phyloP scores from a whole-genome alignment of 139 green algal genomes.

The Chlorella sp. region DNA sequence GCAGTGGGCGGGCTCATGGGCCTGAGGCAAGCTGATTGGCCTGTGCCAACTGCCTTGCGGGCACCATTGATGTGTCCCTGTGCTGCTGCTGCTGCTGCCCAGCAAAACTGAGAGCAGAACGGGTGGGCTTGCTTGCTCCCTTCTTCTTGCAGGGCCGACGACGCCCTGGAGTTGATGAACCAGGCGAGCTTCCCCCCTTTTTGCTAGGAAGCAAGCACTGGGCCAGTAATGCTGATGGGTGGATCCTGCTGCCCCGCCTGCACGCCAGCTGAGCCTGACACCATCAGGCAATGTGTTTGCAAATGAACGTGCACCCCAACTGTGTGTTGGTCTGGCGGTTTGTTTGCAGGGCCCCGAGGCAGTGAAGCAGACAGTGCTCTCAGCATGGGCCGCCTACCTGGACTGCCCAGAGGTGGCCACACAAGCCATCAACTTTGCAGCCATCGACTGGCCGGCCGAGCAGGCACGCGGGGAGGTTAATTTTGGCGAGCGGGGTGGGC shows the following conservation, averaged over 20 bases:
- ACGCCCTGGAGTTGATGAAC: conserved; percentile 2
- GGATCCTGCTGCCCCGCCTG: too few species aligned
- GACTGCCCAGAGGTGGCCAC: conserved; percentile 19
- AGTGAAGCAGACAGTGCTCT: neutral
- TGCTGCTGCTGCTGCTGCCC: too few species aligned
- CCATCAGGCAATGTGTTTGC: neutral
- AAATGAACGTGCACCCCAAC: neutral
- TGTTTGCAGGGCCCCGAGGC: neutral
- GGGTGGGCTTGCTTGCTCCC: too few species aligned
- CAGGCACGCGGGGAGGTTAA: neutral
- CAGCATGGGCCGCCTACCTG: neutral
- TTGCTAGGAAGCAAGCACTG: too few species aligned
- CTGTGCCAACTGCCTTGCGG: too few species aligned
- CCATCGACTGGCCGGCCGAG: conserved; percentile 6
- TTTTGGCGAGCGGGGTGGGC: too few species aligned
- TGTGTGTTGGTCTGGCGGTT: neutral
- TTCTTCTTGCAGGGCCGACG: neutral
- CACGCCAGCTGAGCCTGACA: too few species aligned
- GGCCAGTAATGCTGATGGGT: too few species aligned
- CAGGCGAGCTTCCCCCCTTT: neutral
- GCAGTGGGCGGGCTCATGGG: too few species aligned
- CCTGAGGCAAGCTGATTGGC: too few species aligned
- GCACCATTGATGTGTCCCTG: too few species aligned
- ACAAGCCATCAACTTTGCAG: conserved; percentile 1
- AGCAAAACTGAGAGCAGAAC: too few species aligned